Base-by-base conservation (phyloP, 2,329 filamentous ascomycete species). In the Trichoderma asperellum region DNA sequence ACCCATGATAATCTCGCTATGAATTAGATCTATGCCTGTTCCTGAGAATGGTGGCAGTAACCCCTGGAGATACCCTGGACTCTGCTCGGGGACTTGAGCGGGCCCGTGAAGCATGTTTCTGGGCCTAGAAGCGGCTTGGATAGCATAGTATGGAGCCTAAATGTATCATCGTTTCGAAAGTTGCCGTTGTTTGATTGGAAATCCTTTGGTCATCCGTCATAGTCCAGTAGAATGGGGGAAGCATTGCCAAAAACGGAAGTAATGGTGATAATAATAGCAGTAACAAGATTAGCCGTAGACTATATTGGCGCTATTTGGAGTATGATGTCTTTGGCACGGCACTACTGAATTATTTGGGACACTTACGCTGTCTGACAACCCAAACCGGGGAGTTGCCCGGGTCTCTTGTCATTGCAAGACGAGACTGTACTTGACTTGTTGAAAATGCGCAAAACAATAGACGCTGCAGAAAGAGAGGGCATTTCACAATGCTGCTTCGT, bases 21-120 rank as follows among this genome's bases (percentile, higher is more conserved):
- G 11, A 66, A 59, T 58, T 24, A 59, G 64, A 67, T 67, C 64
- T 67, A 67, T 58, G 59, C 55, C 64, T 67, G 64, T 67, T 59
- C 64, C 64, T 67, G 64, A 67, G 49, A 29, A 24, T 34, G 32
- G 34, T 32, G 64, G 34, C 14, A 64, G 21, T 10, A 24, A 37
- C 35, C 61, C 57, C 61, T 43, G 55, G 37, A n/a, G 11, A n/a
- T 49, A 21, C 40, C 53, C 53, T 66, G 40, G 55, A 18, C 40
- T 67, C 21, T 59, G 53, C 16, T 67, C 40, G 40, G 40, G 47
- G 40, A 16, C 37, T 67, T 24, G 40, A 40, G 55, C 34, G 37
- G 64, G 21, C 55, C 61, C 37, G 34, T 67, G 64, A 59, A 67
- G 72, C 71, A 72, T 69, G 35, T 55, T 24, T 61, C 29, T 32